Base-by-base conservation (phyloP, 345 rosid species). In the Syzygium aromaticum region DNA sequence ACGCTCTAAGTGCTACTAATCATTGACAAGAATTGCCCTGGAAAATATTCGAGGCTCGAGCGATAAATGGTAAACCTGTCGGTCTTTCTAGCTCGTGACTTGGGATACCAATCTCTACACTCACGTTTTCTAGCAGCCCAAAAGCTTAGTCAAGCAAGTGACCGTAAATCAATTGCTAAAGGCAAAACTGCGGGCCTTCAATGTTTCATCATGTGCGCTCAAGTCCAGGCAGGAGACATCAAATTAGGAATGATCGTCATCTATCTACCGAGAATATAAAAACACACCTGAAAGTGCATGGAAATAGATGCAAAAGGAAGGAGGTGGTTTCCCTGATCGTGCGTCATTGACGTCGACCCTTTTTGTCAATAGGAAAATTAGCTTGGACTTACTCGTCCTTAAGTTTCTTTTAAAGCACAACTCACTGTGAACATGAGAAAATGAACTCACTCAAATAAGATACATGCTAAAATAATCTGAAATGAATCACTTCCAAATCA, bases 1-100 rank as follows among this genome's bases (percentile, higher is more conserved):
- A 0, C 63, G 14, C 7, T 11, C 63, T 57, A 5, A 25, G 0
- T 2, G 63, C 63, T 57, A 25, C 25, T 11, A 23, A 1, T 57
- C 28, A 57, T 57, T 57, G 63, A 57, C n/a, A 57, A 57, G 63
- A 57, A 57, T 11, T 23, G 6, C 63, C 15, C 63, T 11, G 0
- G 1, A 57, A 11, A 61, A 61, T 27, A 61, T 33, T 1, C 0
- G 8, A 61, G 28, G 33, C 8, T 61, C 0, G 17, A 27, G 67
- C 13, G 52, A 12, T 51, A 43, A 57, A 57, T 0, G 28, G 63
- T 23, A n/a, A 25, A 57, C 1, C 0, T 59, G 15, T 59, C 0
- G 67, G 1, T 61, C 0, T 27, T 27, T 61, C 77, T 63, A 28
- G 8, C 40, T 63, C 77, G 30, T 28, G 1, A 63, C 77, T 7